Percentiles rank a stretch among this genome's conserved stretches.
Evolutionary conservation across 2,329 filamentous ascomycete species (phyloP).

Genomic region (Clathrospora elynae): DNA sequence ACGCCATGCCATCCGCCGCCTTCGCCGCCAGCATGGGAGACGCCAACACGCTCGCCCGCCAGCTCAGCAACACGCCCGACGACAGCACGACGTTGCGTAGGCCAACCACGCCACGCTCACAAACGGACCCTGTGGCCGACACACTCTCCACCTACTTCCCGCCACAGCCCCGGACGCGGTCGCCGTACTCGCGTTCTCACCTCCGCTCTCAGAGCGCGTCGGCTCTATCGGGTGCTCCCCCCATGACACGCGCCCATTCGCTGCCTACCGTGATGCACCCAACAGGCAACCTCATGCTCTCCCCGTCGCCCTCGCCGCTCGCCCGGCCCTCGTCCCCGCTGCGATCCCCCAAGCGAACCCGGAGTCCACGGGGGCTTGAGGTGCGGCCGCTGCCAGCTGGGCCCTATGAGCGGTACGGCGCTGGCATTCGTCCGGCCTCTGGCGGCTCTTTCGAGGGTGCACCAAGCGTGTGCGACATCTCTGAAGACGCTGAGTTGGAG

Average conservation of each 20-base stretch:
- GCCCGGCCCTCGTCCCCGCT: slow-evolving; percentile 47
- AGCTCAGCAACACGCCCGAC: slow-evolving; percentile 33
- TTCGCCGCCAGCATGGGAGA: slow-evolving; percentile 31
- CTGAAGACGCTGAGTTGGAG: slow-evolving; percentile 57
- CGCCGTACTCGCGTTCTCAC: slow-evolving; percentile 55
- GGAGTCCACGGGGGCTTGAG: slow-evolving; percentile 43
- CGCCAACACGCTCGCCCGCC: slow-evolving; percentile 26
- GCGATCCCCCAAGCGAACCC: slow-evolving; percentile 52
- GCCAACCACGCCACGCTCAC: slow-evolving; percentile 45
- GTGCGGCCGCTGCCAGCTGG: slow-evolving; percentile 20
- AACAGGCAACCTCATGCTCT: slow-evolving; percentile 39
- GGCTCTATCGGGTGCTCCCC: slow-evolving; percentile 49
- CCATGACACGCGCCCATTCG: slow-evolving; percentile 56
- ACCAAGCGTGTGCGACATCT: slow-evolving; percentile 51
- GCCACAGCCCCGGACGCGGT: slow-evolving; percentile 51
- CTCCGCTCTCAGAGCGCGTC: slow-evolving; percentile 54
- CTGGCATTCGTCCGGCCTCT: slow-evolving; percentile 35
- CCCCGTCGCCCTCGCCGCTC: slow-evolving; percentile 37
- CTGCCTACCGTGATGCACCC: slow-evolving; percentile 51
- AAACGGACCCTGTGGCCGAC: slow-evolving; percentile 47
- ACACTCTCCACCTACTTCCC: slow-evolving; percentile 34
- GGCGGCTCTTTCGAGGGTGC: slow-evolving; percentile 37
- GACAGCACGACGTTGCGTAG: slow-evolving; percentile 30
- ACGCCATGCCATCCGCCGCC: slow-evolving; percentile 4
- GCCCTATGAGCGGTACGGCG: slow-evolving; percentile 26